Evolutionary conservation across 2,329 filamentous ascomycete species (phyloP).

Genomic region (Volutella citrinella): DNA sequence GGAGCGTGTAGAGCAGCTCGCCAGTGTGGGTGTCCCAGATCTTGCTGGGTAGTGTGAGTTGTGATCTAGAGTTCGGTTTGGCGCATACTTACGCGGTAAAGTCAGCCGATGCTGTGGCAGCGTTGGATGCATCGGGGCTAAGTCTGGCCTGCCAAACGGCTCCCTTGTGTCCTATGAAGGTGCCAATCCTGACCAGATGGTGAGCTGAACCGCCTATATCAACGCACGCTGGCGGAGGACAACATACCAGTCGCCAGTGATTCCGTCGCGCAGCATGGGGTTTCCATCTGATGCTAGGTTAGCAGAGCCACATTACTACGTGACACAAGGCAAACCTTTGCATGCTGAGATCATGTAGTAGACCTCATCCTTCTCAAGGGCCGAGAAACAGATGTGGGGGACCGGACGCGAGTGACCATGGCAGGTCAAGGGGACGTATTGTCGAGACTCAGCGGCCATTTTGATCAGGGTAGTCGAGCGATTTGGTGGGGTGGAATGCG

Average conservation of each 20-base stretch:
- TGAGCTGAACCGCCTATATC: too few relatives aligned
- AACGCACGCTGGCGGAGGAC: too few relatives aligned
- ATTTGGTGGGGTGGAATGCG: conserved; percentile 2
- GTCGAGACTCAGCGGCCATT: conserved; percentile 41
- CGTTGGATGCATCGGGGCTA: conserved; percentile 81
- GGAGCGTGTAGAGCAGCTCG: conserved; percentile 79
- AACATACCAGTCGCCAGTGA: conserved; percentile 85
- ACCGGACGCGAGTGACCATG: conserved; percentile 93
- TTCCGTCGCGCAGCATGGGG: conserved; percentile 94
- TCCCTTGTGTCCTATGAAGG: conserved; percentile 96
- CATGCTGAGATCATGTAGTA: conserved; percentile 94
- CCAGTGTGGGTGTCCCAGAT: conserved; percentile 97
- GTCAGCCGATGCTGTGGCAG: conserved; percentile 91
- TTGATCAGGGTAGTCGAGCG: conserved; percentile 10
- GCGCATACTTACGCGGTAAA: conserved; percentile 74
- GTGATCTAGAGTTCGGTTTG: background rate
- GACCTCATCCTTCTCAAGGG: conserved; percentile 74
- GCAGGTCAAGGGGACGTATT: conserved; percentile 86
- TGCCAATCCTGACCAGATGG: conserved; percentile 72
- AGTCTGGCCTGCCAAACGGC: conserved; percentile 95
- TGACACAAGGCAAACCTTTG: conserved; percentile 59
- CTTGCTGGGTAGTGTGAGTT: conserved; percentile 58
- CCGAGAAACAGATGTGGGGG: conserved; percentile 86
- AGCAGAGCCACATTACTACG: conserved; percentile 15
- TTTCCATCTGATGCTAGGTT: conserved; percentile 71